A percentile compares a stretch with the other conserved stretches of the same genome.
Conservation (phyloP, 208 protist genomes). For the Endotrypanum monterogeii region DNA sequence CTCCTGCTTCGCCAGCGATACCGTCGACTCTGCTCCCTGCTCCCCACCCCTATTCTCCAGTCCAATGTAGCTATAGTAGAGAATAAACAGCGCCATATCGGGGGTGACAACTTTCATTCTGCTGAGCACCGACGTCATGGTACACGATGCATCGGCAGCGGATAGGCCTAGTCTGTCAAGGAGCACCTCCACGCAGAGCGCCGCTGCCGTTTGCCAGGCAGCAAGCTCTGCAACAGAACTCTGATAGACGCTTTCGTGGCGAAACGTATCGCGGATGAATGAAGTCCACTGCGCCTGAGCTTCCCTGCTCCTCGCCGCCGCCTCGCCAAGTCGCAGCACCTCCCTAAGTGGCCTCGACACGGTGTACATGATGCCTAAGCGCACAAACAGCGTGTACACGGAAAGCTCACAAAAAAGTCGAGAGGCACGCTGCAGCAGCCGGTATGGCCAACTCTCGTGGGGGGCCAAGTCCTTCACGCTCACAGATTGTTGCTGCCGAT, state of each 20-base stretch:
- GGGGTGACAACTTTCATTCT: conserved; percentile 36
- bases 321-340: conserved; percentile 41
- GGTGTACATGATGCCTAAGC: conserved; percentile 24
- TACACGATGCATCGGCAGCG: conserved; percentile 20
- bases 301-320: conserved; percentile 7
- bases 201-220: conserved; percentile 35
- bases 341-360: conserved; percentile 39
- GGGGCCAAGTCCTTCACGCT: conserved; percentile 35
- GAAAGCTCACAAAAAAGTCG: conserved; percentile 37
- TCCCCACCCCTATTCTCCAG: conserved; percentile 2
- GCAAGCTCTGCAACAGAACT: conserved; percentile 24
- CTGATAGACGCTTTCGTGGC: conserved; percentile 28
- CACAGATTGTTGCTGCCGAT: conserved; percentile 48
- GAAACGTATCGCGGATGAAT: conserved; percentile 36
- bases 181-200: conserved; percentile 62
- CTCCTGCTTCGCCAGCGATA: conserved; percentile 9
- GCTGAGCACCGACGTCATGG: conserved; percentile 34
- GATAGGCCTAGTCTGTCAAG: conserved; percentile 41
- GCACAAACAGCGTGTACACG: conserved; percentile 32
- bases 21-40: not conserved
- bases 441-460: conserved; percentile 44
- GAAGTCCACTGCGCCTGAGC: conserved; percentile 39
- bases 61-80: conserved; percentile 50
- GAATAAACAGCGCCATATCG: conserved; percentile 55
- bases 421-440: conserved; percentile 34